Conservation (phyloP, 331 rosid genomes). For the Ulmus americana region DNA sequence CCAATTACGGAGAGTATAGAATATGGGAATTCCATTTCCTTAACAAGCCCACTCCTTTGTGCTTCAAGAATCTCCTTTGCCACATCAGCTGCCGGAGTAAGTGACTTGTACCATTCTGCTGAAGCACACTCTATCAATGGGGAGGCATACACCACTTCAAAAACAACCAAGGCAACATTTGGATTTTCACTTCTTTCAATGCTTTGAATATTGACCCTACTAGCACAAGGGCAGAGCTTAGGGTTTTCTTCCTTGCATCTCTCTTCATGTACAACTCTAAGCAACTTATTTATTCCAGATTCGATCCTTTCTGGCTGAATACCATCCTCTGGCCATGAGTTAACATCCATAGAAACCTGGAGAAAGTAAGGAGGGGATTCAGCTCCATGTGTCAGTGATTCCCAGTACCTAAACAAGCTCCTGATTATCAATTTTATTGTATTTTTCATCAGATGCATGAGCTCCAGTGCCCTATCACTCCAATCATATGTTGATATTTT, state of each 20-base stretch:
- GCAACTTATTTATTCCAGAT: conserved; percentile 81
- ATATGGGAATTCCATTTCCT: conserved; percentile 75
- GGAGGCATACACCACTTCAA: conserved; percentile 84
- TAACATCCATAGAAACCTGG: conserved; percentile 90
- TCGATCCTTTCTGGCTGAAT: conserved; percentile 94
- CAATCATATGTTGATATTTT: conserved; percentile 46
- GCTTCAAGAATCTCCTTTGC: conserved; percentile 79
- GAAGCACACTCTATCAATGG: conserved; percentile 57
- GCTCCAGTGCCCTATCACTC: conserved; percentile 43
- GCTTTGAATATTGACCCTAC: conserved; percentile 96
- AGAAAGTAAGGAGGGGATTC: conserved; percentile 96
- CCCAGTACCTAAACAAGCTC: conserved; percentile 68
- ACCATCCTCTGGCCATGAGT: conserved; percentile 89
- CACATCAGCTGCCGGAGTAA: conserved; percentile 91
- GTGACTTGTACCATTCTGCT: conserved; percentile 69
- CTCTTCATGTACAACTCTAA: conserved; percentile 59
- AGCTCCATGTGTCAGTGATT: conserved; percentile 78
- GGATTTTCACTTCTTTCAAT: conserved; percentile 82
- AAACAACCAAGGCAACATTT: conserved; percentile 60
- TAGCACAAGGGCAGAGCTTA: conserved; percentile 55
- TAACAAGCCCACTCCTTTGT: conserved; percentile 49
- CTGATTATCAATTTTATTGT: conserved; percentile 43
- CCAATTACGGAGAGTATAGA: conserved; percentile 82
- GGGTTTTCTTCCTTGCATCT: conserved; percentile 61
- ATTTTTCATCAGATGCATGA: conserved; percentile 37